Conservation (phyloP, 371 early-diverging fungal species). For the Syncephalastrum sp. region DNA sequence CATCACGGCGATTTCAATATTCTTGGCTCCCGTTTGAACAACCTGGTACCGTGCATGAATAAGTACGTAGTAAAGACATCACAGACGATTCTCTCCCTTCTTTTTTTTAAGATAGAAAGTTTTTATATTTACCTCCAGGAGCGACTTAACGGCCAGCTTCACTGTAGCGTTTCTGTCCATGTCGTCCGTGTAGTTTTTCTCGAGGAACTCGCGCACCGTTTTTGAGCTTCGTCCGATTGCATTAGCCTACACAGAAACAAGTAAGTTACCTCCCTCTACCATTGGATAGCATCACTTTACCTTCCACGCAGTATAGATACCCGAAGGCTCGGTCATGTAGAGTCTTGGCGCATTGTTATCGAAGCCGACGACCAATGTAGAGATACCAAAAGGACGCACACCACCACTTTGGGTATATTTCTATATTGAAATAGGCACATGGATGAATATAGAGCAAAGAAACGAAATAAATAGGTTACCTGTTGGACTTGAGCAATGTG, state of each 20-base stretch:
- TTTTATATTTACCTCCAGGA: constrained; percentile 72
- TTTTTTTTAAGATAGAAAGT: neutral
- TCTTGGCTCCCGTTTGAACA: constrained; percentile 98
- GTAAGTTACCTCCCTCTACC: constrained; percentile 13
- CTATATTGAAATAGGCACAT: constrained; percentile 34
- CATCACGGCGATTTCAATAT: constrained; percentile 96
- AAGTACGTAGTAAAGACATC: too few relatives aligned
- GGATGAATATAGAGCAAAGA: neutral
- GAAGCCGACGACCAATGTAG: constrained; percentile 96
- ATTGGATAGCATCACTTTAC: constrained; percentile 38
- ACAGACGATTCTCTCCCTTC: too few relatives aligned
- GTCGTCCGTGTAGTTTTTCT: constrained; percentile 93
- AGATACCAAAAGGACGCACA: constrained; percentile 99
- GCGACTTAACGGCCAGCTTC: constrained; percentile 89
- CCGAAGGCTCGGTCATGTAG: constrained; percentile 99
- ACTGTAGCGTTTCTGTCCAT: constrained; percentile 79
- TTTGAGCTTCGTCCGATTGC: constrained; percentile 96
- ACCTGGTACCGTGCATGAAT: constrained; percentile 47
- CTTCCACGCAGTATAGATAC: constrained; percentile 99
- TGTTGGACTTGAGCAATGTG: constrained; percentile 97
- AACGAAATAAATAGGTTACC: constrained; percentile 40
- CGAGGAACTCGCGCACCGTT: constrained; percentile 96
- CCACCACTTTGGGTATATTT: constrained; percentile 99
- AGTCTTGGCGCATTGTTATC: constrained; percentile 87
- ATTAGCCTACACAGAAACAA: constrained; percentile 63